phyloP scores from a whole-genome alignment of 2,329 filamentous ascomycete genomes.

The Aureobasidium sp. region DNA sequence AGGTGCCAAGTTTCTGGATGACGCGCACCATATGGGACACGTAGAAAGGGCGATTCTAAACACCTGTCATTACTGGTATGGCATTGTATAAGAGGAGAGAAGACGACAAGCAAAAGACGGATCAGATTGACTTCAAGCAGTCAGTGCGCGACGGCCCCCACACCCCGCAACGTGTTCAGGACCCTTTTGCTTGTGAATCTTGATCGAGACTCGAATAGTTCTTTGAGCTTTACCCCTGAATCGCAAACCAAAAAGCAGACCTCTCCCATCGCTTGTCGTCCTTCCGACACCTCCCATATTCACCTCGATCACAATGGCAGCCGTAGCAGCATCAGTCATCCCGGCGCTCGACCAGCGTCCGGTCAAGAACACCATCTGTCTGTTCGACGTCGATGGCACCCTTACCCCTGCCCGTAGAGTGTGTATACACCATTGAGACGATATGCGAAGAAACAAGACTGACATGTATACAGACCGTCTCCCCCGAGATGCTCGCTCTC shows the following conservation, averaged over 20 bases:
- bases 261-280: not conserved
- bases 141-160: not conserved
- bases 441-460: not conserved
- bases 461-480: constrained; percentile 49
- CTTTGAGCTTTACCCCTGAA: constrained; percentile 11
- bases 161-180: constrained; percentile 5
- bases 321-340: constrained; percentile 45
- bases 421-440: constrained; percentile 26
- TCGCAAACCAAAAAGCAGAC: constrained; percentile 1
- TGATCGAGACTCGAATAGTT: not conserved
- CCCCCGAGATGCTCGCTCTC: constrained; percentile 74
- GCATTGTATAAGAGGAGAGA: not conserved
- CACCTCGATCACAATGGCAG: constrained; percentile 23
- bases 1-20: not conserved
- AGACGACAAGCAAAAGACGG: not conserved
- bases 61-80: constrained; percentile 1
- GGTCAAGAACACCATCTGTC: constrained; percentile 83
- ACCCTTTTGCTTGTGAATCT: not conserved
- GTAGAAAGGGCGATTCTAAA: not conserved
- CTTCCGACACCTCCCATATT: not conserved
- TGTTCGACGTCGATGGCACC: constrained; percentile 95
- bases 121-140: not conserved
- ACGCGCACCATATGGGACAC: not conserved
- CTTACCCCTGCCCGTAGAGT: constrained; percentile 77
- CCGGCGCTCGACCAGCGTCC: constrained; percentile 76